Evolutionary conservation across 371 early-diverging fungal genomes (phyloP), one percentile per base, ranked within the genome.

Genomic region (Mucor indicus): DNA sequence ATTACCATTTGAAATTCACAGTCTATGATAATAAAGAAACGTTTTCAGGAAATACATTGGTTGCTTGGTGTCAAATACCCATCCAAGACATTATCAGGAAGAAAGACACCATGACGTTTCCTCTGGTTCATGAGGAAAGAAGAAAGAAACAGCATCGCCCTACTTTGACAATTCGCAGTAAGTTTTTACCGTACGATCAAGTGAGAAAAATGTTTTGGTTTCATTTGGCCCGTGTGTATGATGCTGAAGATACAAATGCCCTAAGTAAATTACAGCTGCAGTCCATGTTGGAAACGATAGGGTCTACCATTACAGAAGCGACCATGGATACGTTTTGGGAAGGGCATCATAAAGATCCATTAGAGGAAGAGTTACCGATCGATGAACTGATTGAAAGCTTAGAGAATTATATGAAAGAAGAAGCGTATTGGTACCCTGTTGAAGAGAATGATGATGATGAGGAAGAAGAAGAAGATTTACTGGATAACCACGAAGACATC

Each of bases 1-100:
- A 67, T 7, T 86, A 66, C 68, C 45, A 70, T 12, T 56, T 90
- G 19, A 73, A 69, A 32, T 75, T 84, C 39, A 69, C 78, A 4
- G 57, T 88, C 20, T 83, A 84, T 41, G 90, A 90, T 39, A n/a
- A n/a, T n/a, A 69, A 80, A 64, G 86, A 88, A 57, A 83, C 79
- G 44, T 64, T 86, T 37, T 66, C 69, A 24, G 71, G 69, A 8
- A 85, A 86, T 47, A 83, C 83, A 43, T 70, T 63, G 35, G 72
- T 87, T 3, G 86, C 83, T 8, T 59, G 60, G 44, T 51, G 67
- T 8, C 71, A 74, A 25, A 48, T 80, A 30, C 55, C 72, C 8
- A 55, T 57, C 24, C 19, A 46, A 24, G 49, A 60, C 15, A 53
- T 53, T 4, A 54, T 59, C 38, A 21, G 40, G 5, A 25, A 48